Base-by-base conservation (phyloP, 2,329 filamentous ascomycete species). In the Helotiales sp. region DNA sequence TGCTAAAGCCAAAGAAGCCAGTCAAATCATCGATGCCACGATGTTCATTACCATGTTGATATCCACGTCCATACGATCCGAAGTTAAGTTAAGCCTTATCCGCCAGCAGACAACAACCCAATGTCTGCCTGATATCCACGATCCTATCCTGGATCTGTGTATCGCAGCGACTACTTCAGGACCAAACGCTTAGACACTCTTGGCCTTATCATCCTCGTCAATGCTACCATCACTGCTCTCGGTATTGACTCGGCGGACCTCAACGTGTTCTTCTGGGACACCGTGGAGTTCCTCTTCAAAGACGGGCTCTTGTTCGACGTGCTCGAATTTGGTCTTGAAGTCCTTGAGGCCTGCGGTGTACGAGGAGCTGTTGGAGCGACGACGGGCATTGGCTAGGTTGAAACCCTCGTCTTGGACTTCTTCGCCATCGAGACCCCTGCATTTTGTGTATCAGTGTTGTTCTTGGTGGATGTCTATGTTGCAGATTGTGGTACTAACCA, bases 281-380 rank as follows among this genome's bases (percentile, higher is more conserved):
- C 90, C 91, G 70, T 96, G 91, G 58, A 95, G 62, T 54, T 84
- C 83, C 76, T 97, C 93, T 74, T 98, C 92, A 66, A 96, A 96
- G 70, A 96, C 90, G 38, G 92, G 93, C 70, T 98, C 93, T 17
- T 85, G 81, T 68, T 98, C 95, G 72, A 91, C 82, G 67, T 90
- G 81, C 76, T 99, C 95, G 73, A 97, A 98, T 79, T 99, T 99
- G 76, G 93, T 96, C 83, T 95, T 96, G 79, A 96, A 91, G 73
- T 93, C 85, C 60, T 84, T 82, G 67, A 91, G 78, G 68, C 85
- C 81, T 70, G 85, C 82, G 55, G 85, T 86, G 67, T 88, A 82
- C 69, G 82, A 86, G 77, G 88, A 93, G 73, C 89, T 93, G 80
- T 98, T 98, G 76, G 91, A 96, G 74, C 91, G 92, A 73, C 93